phyloP scores from a whole-genome alignment of 495 filamentous ascomycete genomes.

The Venustampulla echinocandica region DNA sequence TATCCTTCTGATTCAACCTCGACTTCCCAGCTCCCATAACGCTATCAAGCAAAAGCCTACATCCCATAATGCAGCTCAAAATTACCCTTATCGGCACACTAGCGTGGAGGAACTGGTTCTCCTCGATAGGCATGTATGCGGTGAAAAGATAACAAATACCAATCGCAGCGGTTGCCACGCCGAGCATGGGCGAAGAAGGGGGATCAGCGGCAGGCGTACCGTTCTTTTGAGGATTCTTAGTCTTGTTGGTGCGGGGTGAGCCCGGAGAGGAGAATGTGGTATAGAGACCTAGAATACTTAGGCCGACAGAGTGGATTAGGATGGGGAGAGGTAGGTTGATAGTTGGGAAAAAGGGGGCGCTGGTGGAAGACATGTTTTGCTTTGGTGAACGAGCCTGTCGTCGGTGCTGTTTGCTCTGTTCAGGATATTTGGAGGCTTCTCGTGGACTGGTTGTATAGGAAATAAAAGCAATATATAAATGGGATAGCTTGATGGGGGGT shows the following conservation, averaged over 20 bases:
- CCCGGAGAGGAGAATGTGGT: not conserved
- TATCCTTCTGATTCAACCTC: no score
- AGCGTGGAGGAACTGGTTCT: slow-evolving; percentile 11
- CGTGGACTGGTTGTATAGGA: no score
- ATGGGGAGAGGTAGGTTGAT: slow-evolving; percentile 11
- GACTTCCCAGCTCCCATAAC: no score
- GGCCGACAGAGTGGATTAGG: slow-evolving; percentile 1
- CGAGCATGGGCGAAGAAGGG: not conserved
- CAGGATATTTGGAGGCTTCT: no score
- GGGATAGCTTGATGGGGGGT: no score
- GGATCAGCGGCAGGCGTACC: not conserved
- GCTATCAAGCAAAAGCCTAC: no score
- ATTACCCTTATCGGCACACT: slow-evolving; percentile 4
- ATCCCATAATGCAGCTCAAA: no score
- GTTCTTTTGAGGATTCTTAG: not conserved
- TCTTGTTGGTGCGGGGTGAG: not conserved
- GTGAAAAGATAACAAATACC: slow-evolving; percentile 7
- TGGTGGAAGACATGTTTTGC: no score
- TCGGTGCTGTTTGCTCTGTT: no score
- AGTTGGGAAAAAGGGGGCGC: no score
- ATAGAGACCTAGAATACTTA: not conserved
- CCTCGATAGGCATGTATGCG: slow-evolving; percentile 6
- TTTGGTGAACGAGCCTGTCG: no score
- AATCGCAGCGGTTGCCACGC: slow-evolving; percentile 4
- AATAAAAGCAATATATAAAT: no score